Base-by-base conservation (phyloP, 768 basidiomycete species). In the Mycena vitilis region DNA sequence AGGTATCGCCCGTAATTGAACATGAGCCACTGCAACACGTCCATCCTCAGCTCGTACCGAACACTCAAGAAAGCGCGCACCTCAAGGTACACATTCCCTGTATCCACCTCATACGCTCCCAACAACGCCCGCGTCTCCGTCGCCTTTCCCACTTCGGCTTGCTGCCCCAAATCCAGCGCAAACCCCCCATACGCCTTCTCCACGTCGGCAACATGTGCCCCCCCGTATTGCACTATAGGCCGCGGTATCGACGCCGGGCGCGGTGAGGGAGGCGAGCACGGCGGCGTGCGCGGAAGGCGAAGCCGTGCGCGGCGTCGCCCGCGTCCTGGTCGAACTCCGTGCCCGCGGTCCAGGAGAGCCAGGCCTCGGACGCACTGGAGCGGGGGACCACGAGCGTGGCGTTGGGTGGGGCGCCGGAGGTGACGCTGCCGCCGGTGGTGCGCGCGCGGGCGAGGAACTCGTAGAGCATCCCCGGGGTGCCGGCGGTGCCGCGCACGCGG, bases 1-100 rank as follows among this genome's bases (percentile, higher is more conserved):
- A 93, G 73, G 71, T 93, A 93, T 57, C 92, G 81, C 23, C 91
- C 92, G 72, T 84, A 89, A 74, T 93, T 92, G 78, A 93, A 93
- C 68, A 88, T 65, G 44, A 94, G 56, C 91, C 90, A 92, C 75
- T 69, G 25, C 12, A 7, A 15, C 22, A 22, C 23, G 20, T 37
- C 15, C 10, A 40, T 9, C 10, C 10, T 40, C 10, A 40, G 40
- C 10, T 2, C 2, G 10, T 11, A 4, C 11, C 36, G 23, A 53
- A 3, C 7, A 37, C 4, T 2, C 10, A 45, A 20, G 11, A 22
- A 37, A 44, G 5, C 23, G 40, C 63, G 5, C 8, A 56, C 68
- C 58, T 94, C 92, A 30, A 94, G 70, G 73, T 93, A 93, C 38
- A 84, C 73, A 68, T 92, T 86, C 8, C 89, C 90, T 8, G 78